phyloP scores from a whole-genome alignment of 331 rosid species.

The Malus hybrid region DNA sequence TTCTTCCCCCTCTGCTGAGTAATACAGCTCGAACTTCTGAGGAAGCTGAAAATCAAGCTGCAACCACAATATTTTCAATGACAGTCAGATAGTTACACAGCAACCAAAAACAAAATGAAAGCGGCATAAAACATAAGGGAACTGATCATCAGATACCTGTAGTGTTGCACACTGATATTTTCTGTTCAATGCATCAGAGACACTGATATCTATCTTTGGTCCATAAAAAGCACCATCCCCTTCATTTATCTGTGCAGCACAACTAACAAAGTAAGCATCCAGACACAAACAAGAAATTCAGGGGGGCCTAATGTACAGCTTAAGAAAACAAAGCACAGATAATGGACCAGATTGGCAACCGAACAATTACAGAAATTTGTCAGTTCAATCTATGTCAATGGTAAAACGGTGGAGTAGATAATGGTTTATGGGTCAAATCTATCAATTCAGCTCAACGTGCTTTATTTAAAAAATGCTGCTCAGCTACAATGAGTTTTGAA shows the following conservation, averaged over 20 bases:
- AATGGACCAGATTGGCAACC: not conserved
- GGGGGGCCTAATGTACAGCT: not conserved
- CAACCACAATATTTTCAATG: slow-evolving; percentile 32
- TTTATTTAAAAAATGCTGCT: not conserved
- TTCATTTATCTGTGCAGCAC: slow-evolving; percentile 55
- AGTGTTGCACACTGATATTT: slow-evolving; percentile 93
- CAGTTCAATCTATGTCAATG: not conserved
- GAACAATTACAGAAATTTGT: not conserved
- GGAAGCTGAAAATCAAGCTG: slow-evolving; percentile 99
- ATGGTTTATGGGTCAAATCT: not conserved
- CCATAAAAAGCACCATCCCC: slow-evolving; percentile 98
- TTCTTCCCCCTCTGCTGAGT: slow-evolving; percentile 97
- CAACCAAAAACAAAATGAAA: not conserved
- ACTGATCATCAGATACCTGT: slow-evolving; percentile 48
- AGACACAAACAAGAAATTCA: not conserved
- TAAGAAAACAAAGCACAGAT: not conserved
- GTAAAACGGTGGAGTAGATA: not conserved
- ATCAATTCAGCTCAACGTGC: not conserved
- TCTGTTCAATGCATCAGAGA: slow-evolving; percentile 82
- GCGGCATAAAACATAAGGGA: not conserved
- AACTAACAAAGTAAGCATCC: slow-evolving; percentile 18
- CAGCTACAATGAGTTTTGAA: not conserved
- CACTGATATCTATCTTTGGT: slow-evolving; percentile 90
- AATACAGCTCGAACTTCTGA: slow-evolving; percentile 81
- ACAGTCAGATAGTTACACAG: not conserved